These are phyloP conservation scores for Neurospora discreta DNA, from an alignment of 495 filamentous ascomycete genomes.

Conservation along the genomic window DNA sequence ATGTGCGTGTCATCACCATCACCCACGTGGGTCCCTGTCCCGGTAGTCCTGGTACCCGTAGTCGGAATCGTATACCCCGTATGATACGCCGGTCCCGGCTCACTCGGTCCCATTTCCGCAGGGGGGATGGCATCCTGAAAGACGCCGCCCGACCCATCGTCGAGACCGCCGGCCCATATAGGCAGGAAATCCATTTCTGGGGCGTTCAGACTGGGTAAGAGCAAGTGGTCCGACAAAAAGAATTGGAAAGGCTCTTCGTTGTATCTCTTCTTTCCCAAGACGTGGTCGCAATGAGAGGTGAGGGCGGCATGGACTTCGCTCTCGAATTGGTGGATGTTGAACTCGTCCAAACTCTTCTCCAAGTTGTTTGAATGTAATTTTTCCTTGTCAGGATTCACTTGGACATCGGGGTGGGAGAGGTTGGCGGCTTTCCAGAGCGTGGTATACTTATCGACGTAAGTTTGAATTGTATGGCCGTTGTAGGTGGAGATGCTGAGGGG, in stretches of 20 bases:
- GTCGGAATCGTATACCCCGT: slow-evolving; percentile 26
- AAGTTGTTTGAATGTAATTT: too few species aligned
- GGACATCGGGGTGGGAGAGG: neutral
- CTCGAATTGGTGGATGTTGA: neutral
- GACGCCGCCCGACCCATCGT: slow-evolving; percentile 36
- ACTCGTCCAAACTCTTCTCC: neutral
- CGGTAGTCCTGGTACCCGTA: neutral
- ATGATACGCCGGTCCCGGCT: slow-evolving; percentile 33
- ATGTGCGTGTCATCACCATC: neutral
- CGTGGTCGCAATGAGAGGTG: neutral
- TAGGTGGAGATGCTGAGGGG: neutral
- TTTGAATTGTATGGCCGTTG: neutral
- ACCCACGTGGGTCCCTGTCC: neutral
- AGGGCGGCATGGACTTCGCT: neutral
- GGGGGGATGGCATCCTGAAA: slow-evolving; percentile 28
- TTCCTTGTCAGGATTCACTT: neutral
- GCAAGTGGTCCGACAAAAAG: slow-evolving; percentile 18
- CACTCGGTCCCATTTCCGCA: slow-evolving; percentile 29
- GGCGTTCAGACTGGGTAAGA: slow-evolving; percentile 22
- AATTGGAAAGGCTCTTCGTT: slow-evolving; percentile 9
- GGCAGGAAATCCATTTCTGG: slow-evolving; percentile 33
- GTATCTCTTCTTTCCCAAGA: neutral
- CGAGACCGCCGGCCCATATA: slow-evolving; percentile 35
- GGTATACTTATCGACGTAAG: neutral
- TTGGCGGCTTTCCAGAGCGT: neutral